Conservation (phyloP, 495 filamentous ascomycete genomes). For the Hapsidospora chrysogenum region DNA sequence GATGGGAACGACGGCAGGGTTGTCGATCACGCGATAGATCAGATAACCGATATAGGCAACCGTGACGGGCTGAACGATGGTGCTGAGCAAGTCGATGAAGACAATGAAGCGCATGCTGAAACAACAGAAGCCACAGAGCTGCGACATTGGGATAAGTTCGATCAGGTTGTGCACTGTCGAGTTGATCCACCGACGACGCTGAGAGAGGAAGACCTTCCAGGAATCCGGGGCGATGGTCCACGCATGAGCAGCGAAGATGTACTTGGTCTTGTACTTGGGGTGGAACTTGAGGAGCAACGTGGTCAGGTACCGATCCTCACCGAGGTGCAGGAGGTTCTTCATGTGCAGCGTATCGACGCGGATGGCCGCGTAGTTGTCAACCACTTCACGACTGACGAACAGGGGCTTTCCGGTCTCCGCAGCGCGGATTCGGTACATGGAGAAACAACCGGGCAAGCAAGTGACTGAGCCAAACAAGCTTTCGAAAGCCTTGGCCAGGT, state of each 20-base stretch:
- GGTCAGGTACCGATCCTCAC: slow-evolving; percentile 91
- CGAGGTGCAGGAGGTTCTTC: slow-evolving; percentile 94
- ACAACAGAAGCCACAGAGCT: slow-evolving; percentile 98
- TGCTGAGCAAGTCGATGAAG: slow-evolving; percentile 84
- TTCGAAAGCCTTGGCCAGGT: slow-evolving; percentile 96
- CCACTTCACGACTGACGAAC: slow-evolving; percentile 82
- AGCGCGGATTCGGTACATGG: slow-evolving; percentile 92
- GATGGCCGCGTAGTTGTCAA: slow-evolving; percentile 74
- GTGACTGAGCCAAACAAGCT: slow-evolving; percentile 94
- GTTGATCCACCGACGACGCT: slow-evolving; percentile 98
- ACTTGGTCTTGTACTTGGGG: slow-evolving; percentile 93
- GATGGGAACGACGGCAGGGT: slow-evolving; percentile 50
- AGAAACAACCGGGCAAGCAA: slow-evolving; percentile 94
- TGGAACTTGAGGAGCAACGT: slow-evolving; percentile 89
- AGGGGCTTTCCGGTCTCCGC: slow-evolving; percentile 88
- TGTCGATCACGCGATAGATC: slow-evolving; percentile 50
- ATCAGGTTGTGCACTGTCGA: slow-evolving; percentile 96
- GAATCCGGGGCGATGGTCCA: slow-evolving; percentile 93
- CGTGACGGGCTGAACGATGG: slow-evolving; percentile 79
- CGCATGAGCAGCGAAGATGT: slow-evolving; percentile 77
- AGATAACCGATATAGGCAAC: slow-evolving; percentile 87
- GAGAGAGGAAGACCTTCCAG: slow-evolving; percentile 88
- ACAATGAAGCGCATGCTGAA: slow-evolving; percentile 99
- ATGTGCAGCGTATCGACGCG: slow-evolving; percentile 96
- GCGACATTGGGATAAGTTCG: slow-evolving; percentile 80